A percentile compares a stretch with the other conserved stretches of the same genome.
phyloP scores from a whole-genome alignment of 352 stramenopile genomes.

The Pythium apleroticum region DNA sequence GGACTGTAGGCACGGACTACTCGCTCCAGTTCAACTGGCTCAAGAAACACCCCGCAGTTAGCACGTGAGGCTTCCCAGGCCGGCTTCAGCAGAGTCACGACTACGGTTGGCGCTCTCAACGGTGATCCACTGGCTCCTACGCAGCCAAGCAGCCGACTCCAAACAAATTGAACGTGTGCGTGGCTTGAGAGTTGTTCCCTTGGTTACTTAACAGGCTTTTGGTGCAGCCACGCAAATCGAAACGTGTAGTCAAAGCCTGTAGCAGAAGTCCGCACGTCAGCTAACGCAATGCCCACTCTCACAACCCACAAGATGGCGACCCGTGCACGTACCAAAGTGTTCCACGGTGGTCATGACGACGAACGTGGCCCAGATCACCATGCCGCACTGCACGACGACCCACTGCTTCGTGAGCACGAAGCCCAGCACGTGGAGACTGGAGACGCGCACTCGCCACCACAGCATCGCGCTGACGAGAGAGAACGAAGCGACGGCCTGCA shows the following conservation, averaged over 20 bases:
- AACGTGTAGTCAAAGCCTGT: slow-evolving; percentile 19
- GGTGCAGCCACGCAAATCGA: slow-evolving; percentile 15
- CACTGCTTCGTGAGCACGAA: slow-evolving; percentile 32
- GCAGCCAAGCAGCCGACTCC: too few relatives aligned
- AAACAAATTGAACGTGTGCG: too few relatives aligned
- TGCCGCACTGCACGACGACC: slow-evolving; percentile 24
- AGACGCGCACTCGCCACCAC: slow-evolving; percentile 8
- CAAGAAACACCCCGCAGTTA: not conserved
- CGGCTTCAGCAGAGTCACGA: too few relatives aligned
- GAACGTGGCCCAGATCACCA: slow-evolving; percentile 35
- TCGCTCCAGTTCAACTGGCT: slow-evolving; percentile 26
- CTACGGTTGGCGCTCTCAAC: too few relatives aligned
- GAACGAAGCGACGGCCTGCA: not conserved
- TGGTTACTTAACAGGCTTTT: not conserved
- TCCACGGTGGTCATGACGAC: slow-evolving; percentile 30
- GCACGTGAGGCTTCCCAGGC: too few relatives aligned
- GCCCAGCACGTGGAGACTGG: slow-evolving; percentile 23
- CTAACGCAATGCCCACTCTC: too few relatives aligned
- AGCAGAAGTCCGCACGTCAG: too few relatives aligned
- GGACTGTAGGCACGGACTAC: slow-evolving; percentile 23
- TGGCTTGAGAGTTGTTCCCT: not conserved
- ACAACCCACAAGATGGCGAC: too few relatives aligned
- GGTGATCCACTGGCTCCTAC: too few relatives aligned
- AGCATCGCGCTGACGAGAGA: not conserved
- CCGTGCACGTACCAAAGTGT: slow-evolving; percentile 13